Evolutionary conservation across 106 monocot species (phyloP).

Genomic region (Acorus calamus): DNA sequence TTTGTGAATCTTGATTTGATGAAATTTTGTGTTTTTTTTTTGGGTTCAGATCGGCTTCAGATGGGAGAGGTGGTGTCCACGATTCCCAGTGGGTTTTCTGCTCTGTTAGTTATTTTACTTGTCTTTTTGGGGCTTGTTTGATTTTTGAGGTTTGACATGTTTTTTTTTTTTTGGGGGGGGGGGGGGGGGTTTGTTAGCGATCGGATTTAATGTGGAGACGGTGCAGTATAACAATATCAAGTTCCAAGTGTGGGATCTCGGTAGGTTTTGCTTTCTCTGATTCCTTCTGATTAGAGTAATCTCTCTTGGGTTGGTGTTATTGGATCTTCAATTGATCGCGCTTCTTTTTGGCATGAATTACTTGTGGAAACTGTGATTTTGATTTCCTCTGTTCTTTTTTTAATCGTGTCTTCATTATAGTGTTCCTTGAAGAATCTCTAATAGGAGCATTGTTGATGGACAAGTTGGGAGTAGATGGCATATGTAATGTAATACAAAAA

Average conservation of each 20-base stretch:
- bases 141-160: background rate
- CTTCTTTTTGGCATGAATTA: no score
- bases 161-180: constrained; percentile 2
- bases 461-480: no score
- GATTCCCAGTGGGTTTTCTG: constrained; percentile 66
- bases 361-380: no score
- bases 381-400: no score
- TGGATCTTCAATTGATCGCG: no score
- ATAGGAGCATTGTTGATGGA: no score
- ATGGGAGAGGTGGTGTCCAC: constrained; percentile 99
- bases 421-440: no score
- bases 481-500: no score
- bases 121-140: background rate
- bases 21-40: background rate
- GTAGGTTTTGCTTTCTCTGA: constrained; percentile 30
- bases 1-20: background rate
- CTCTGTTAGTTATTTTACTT: background rate
- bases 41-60: constrained; percentile 74
- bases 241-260: constrained; percentile 99
- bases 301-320: no score
- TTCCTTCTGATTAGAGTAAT: background rate
- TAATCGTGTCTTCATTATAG: no score
- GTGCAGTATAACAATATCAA: constrained; percentile 98
- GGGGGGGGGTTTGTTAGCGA: constrained; percentile 26
- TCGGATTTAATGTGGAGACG: constrained; percentile 99